Conservation (phyloP, 345 rosid genomes). For the Eutrema yunnanense region DNA sequence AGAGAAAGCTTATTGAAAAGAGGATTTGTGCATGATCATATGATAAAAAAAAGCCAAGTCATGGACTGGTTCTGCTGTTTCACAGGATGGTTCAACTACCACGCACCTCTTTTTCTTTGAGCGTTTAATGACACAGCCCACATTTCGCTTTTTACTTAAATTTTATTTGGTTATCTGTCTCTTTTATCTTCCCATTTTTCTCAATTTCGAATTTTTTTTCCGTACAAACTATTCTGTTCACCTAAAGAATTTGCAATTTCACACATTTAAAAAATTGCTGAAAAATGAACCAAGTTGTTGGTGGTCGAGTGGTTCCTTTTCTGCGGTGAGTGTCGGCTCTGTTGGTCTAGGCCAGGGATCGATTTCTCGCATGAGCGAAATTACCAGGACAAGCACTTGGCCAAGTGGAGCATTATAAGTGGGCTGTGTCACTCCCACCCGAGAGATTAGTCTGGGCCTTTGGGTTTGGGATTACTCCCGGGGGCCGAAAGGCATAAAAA, state of each 20-base stretch:
- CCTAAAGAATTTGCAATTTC: not conserved
- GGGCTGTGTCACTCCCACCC: too few species aligned
- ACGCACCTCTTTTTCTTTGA: constrained; percentile 48
- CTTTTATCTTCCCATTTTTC: not conserved
- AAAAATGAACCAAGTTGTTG: too few species aligned
- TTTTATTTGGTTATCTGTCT: constrained; percentile 9
- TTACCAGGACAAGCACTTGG: too few species aligned
- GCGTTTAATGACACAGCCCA: constrained; percentile 54
- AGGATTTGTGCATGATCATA: constrained; percentile 15
- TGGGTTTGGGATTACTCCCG: too few species aligned
- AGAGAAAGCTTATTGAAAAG: constrained; percentile 8
- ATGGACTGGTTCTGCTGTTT: constrained; percentile 17
- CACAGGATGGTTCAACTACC: constrained; percentile 73
- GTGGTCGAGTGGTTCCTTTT: too few species aligned
- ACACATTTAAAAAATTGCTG: not conserved
- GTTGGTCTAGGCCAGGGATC: too few species aligned
- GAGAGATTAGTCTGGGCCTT: too few species aligned
- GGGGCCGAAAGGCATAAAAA: too few species aligned
- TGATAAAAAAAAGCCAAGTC: constrained; percentile 24
- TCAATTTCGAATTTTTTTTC: not conserved
- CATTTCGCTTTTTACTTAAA: constrained; percentile 18
- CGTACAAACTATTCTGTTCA: not conserved
- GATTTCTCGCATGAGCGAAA: too few species aligned
- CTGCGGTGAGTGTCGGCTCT: too few species aligned
- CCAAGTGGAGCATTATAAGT: too few species aligned